Percentiles rank a stretch among this genome's conserved stretches.
Conservation (phyloP, 2,329 filamentous ascomycete species). For the Cladorrhinum sp. region DNA sequence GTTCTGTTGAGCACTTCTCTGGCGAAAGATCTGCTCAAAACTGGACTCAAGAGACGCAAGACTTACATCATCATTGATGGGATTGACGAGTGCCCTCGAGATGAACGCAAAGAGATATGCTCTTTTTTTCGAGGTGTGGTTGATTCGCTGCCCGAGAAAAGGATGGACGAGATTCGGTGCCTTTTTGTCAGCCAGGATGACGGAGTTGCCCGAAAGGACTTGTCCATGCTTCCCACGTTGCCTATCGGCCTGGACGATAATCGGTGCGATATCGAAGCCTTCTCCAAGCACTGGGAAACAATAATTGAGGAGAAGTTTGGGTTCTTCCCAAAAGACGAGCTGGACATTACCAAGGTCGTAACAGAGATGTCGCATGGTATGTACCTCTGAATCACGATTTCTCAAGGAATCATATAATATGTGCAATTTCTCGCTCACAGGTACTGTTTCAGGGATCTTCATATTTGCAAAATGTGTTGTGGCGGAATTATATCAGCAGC, state of each 20-base stretch:
- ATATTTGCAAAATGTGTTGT: neutral
- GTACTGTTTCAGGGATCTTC: constrained; percentile 1
- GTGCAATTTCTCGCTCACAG: no score
- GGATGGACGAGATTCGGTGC: constrained; percentile 25
- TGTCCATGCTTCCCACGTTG: constrained; percentile 23
- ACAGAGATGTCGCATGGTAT: neutral
- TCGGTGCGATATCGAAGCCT: constrained; percentile 31
- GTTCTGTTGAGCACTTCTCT: constrained; percentile 3
- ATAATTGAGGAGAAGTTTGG: neutral
- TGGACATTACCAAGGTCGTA: neutral
- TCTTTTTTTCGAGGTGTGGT: constrained; percentile 27
- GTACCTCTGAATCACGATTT: no score
- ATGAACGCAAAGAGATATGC: constrained; percentile 30
- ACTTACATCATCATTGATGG: constrained; percentile 36
- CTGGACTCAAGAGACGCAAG: constrained; percentile 26
- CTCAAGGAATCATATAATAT: no score
- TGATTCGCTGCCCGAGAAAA: constrained; percentile 14
- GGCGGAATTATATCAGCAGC: neutral
- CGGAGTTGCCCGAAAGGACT: constrained; percentile 27
- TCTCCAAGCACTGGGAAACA: constrained; percentile 14
- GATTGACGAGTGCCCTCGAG: constrained; percentile 34
- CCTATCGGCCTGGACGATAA: constrained; percentile 28
- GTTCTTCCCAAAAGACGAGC: constrained; percentile 4
- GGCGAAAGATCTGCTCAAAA: constrained; percentile 28
- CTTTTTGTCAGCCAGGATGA: constrained; percentile 36